Evolutionary conservation across 768 basidiomycete species (phyloP).

Genomic region (Fomitopsis pulvina): DNA sequence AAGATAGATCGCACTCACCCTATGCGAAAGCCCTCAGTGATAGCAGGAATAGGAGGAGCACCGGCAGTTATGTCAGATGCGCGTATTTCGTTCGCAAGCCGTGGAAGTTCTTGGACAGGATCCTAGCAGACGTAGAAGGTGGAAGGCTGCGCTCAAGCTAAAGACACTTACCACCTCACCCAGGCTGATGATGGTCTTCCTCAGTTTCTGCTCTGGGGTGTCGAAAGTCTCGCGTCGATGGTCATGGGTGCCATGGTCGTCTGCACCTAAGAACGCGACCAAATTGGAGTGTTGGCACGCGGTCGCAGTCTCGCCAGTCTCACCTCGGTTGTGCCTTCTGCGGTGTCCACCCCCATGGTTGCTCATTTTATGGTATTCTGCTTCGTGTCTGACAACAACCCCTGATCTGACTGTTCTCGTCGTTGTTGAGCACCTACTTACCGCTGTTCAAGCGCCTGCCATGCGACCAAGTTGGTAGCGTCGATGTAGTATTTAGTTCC

Average conservation of each 20-base stretch:
- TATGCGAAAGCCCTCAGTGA: constrained; percentile 72
- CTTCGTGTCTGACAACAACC: no score
- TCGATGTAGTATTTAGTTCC: no score
- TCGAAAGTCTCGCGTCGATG: constrained; percentile 58
- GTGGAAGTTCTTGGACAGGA: constrained; percentile 59
- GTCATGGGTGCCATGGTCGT: constrained; percentile 50
- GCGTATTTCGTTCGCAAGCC: constrained; percentile 58
- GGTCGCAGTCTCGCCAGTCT: constrained; percentile 1
- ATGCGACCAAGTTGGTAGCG: no score
- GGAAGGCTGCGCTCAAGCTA: not conserved
- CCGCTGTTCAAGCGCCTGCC: no score
- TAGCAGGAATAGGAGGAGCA: constrained; percentile 33
- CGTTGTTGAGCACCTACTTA: no score
- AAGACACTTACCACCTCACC: constrained; percentile 70
- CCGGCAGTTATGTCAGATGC: constrained; percentile 33
- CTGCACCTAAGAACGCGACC: constrained; percentile 27
- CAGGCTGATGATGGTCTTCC: constrained; percentile 58
- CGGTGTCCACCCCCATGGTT: constrained; percentile 16
- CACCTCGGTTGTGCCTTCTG: constrained; percentile 19
- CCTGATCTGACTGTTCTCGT: no score
- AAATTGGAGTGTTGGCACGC: not conserved
- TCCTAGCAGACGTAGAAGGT: constrained; percentile 40
- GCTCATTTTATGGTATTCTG: no score
- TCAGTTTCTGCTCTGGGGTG: constrained; percentile 68
- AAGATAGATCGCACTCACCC: constrained; percentile 38